Evolutionary conservation across 441 rosid species (phyloP), one percentile per base, ranked within the genome.

Genomic region (Adansonia grandidieri): DNA sequence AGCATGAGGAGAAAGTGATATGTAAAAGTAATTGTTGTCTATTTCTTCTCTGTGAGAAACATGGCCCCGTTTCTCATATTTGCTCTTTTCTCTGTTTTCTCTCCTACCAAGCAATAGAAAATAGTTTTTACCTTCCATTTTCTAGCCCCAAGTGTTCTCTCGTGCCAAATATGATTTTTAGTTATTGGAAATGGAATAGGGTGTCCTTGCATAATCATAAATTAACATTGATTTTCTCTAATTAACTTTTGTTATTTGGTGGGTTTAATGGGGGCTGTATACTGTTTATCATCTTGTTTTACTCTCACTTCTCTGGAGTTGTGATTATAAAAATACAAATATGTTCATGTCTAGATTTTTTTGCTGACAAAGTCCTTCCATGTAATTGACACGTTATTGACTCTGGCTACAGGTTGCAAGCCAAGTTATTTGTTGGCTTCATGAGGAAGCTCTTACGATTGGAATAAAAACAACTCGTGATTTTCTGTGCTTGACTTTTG

Each of bases 401-500:
- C 61, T 45, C 74, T 64, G 56, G 78, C 61, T n/a, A 68, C 80
- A 92, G 99, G 94, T 91, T 74, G 97, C 95, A 5, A 91, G 98
- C 81, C 97, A 96, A 87, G 92, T 96, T 9, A 90, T 96, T 76
- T 89, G 91, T 19, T 96, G 99, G 98, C 91, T 96, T 70, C 91
- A 93, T 2, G 95, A 92, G 83, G 97, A 92, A 88, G 98, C 97
- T 9, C 89, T 89, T 71, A 87, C 78, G 54, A 94, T 91, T 17
- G 97, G 98, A 74, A 87, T 90, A 78, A 96, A 93, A 80, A 91
- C 89, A 56, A 89, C 84, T 74, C 74, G 94, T 1, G 97, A 92
- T 74, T 94, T 92, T 76, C 77, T 91, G 63, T 86, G 90, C 72
- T 66, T 96, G 84, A 89, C 97, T 1, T 85, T 96, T 66, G 97